A percentile compares a stretch with the other conserved stretches of the same genome.
phyloP scores from a whole-genome alignment of 768 basidiomycete genomes.

The Suillus americanus region DNA sequence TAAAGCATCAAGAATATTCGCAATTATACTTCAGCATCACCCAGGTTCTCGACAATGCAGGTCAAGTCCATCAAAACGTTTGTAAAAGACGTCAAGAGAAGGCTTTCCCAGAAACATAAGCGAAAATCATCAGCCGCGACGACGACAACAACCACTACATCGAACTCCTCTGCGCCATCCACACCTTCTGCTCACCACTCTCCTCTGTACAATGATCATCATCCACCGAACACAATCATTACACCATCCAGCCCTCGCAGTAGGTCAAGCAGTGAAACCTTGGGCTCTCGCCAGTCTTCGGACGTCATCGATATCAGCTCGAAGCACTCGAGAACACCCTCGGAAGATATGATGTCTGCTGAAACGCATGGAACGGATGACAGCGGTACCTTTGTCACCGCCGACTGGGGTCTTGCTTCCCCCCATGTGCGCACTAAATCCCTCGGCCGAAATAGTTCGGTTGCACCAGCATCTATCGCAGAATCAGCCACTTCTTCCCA shows the following conservation, averaged over 20 bases:
- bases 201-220: neutral
- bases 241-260: slow-evolving; percentile 15
- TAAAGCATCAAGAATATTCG: neutral
- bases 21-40: neutral
- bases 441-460: slow-evolving; percentile 8
- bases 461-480: slow-evolving; percentile 4
- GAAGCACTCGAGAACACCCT: neutral
- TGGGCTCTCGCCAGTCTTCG: neutral
- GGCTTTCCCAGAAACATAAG: slow-evolving; percentile 24
- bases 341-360: neutral
- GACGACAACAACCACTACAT: slow-evolving; percentile 11
- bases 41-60: slow-evolving; percentile 22
- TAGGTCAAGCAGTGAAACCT: neutral
- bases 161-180: slow-evolving; percentile 12
- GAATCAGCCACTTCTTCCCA: slow-evolving; percentile 4
- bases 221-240: slow-evolving; percentile 8
- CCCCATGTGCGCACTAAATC: slow-evolving; percentile 14
- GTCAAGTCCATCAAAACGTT: slow-evolving; percentile 30
- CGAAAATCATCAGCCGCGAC: slow-evolving; percentile 8
- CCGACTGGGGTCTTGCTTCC: neutral
- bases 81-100: slow-evolving; percentile 33
- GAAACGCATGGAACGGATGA: slow-evolving; percentile 15
- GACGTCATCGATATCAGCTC: slow-evolving; percentile 26
- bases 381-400: slow-evolving; percentile 21
- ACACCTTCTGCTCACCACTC: slow-evolving; percentile 10